Conservation (phyloP, 2,329 filamentous ascomycete genomes). For the Chalaropsis thielavioides region DNA sequence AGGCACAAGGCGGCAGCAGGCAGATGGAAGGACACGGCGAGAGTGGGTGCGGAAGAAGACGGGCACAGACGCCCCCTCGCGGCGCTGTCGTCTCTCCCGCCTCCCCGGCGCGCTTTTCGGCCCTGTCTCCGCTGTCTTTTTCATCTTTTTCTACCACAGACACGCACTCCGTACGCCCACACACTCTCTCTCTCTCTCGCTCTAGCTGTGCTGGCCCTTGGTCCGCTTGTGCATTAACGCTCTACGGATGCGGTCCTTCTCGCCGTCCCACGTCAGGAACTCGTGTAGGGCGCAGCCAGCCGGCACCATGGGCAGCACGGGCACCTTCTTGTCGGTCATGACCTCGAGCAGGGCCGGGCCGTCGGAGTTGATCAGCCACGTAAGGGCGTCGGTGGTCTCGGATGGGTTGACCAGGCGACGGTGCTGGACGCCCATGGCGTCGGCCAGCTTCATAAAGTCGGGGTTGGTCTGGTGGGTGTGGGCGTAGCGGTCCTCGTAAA, state of each 20-base stretch:
- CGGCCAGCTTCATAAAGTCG: constrained; percentile 79
- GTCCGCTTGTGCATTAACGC: constrained; percentile 53
- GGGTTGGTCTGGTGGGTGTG: constrained; percentile 87
- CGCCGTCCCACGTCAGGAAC: constrained; percentile 76
- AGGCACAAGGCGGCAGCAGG: neutral
- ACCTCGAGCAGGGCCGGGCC: constrained; percentile 91
- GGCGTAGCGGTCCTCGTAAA: constrained; percentile 77
- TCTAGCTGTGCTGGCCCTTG: constrained; percentile 32
- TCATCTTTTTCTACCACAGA: neutral
- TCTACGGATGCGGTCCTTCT: constrained; percentile 52
- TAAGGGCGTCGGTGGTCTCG: constrained; percentile 62
- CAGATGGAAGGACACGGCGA: neutral
- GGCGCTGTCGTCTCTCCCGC: too few species aligned
- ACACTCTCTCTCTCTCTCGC: neutral
- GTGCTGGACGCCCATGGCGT: constrained; percentile 77
- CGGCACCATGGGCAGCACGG: constrained; percentile 96
- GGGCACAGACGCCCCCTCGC: too few species aligned
- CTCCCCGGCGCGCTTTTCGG: too few species aligned
- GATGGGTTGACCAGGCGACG: constrained; percentile 57
- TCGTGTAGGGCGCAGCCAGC: constrained; percentile 77
- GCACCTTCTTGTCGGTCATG: constrained; percentile 78
- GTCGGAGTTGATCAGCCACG: constrained; percentile 61
- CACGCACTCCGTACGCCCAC: too few species aligned
- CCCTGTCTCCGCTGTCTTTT: neutral
- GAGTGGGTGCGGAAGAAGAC: neutral